A percentile compares a stretch with the other conserved stretches of the same genome.
phyloP scores from a whole-genome alignment of 2,329 filamentous ascomycete genomes.

The Parasarocladium wereldwijsianum region DNA sequence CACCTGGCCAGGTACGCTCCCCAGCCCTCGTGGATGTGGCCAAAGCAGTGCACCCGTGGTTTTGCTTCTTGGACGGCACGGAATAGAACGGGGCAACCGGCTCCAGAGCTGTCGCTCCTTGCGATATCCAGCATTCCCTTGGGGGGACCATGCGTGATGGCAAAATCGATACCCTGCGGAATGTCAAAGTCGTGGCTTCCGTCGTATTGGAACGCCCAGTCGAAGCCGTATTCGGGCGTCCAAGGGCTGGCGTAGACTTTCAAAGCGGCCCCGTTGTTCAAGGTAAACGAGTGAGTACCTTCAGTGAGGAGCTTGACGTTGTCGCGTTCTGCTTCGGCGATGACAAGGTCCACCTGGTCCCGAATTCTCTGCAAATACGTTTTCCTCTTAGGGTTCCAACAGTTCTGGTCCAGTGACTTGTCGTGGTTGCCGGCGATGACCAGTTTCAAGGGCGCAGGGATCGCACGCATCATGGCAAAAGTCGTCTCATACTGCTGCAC shows the following conservation, averaged over 20 bases:
- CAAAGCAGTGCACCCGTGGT: conserved; percentile 39
- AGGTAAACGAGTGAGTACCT: conserved; percentile 29
- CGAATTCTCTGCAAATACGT: neutral
- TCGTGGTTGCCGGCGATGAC: conserved; percentile 43
- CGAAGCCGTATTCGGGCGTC: conserved; percentile 28
- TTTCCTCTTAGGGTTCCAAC: conserved; percentile 4
- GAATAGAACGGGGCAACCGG: conserved; percentile 30
- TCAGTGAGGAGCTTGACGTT: conserved; percentile 32
- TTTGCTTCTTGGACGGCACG: conserved; percentile 24
- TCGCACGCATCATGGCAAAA: conserved; percentile 23
- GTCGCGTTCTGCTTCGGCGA: conserved; percentile 19
- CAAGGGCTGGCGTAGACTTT: conserved; percentile 37
- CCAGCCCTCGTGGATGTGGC: conserved; percentile 46
- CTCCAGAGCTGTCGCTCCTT: conserved; percentile 12
- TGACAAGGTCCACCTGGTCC: conserved; percentile 15
- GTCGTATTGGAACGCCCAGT: conserved; percentile 38
- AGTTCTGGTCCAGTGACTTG: conserved; percentile 21
- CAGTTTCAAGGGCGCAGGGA: conserved; percentile 35
- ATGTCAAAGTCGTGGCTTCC: conserved; percentile 24
- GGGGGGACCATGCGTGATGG: conserved; percentile 41
- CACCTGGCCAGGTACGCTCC: conserved; percentile 39
- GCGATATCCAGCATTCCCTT: conserved; percentile 32
- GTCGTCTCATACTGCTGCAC: conserved; percentile 24
- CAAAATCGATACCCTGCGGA: conserved; percentile 24
- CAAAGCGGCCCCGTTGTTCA: conserved; percentile 33